Percentiles rank a stretch among this genome's conserved stretches.
Evolutionary conservation across 305 asterid genomes (phyloP).

Genomic region (Salvia sclarea): DNA sequence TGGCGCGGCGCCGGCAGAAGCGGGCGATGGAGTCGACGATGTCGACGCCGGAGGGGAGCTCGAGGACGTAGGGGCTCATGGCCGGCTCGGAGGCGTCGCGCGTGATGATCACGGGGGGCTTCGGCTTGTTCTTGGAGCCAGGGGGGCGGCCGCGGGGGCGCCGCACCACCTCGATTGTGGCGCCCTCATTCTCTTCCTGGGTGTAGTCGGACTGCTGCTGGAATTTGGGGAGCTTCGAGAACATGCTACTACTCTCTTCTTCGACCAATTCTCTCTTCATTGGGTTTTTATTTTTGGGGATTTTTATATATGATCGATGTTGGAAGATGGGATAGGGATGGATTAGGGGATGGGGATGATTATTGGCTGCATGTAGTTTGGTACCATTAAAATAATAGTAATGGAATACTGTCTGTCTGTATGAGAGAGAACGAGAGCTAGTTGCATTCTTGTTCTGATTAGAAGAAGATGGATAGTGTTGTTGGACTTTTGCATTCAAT

Average conservation of each 20-base stretch:
- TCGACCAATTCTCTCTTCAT: slow-evolving; percentile 22
- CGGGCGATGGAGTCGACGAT: slow-evolving; percentile 46
- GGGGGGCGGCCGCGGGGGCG: slow-evolving; percentile 92
- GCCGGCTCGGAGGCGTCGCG: slow-evolving; percentile 54
- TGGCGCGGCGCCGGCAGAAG: slow-evolving; percentile 55
- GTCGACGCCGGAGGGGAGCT: slow-evolving; percentile 65
- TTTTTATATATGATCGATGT: slow-evolving; percentile 18
- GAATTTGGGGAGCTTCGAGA: slow-evolving; percentile 10
- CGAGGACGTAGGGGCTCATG: slow-evolving; percentile 84
- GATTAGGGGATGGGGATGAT: slow-evolving; percentile 18
- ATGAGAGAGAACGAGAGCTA: neutral
- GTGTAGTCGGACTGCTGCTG: neutral
- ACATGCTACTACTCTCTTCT: slow-evolving; percentile 13
- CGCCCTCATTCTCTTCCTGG: slow-evolving; percentile 53
- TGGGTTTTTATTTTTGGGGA: neutral
- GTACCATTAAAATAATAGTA: neutral
- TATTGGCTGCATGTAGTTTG: slow-evolving; percentile 32
- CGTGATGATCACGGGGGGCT: slow-evolving; percentile 66
- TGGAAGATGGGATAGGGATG: neutral
- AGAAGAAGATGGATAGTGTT: neutral
- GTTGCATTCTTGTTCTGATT: neutral
- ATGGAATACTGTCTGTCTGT: too few relatives aligned
- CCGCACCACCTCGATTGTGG: slow-evolving; percentile 63
- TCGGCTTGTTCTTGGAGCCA: slow-evolving; percentile 74
- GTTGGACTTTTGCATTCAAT: slow-evolving; percentile 19